Percentiles rank a stretch among this genome's conserved stretches.
Conservation (phyloP, 179 eudicot genomes). For the Patellifolia procumbens region DNA sequence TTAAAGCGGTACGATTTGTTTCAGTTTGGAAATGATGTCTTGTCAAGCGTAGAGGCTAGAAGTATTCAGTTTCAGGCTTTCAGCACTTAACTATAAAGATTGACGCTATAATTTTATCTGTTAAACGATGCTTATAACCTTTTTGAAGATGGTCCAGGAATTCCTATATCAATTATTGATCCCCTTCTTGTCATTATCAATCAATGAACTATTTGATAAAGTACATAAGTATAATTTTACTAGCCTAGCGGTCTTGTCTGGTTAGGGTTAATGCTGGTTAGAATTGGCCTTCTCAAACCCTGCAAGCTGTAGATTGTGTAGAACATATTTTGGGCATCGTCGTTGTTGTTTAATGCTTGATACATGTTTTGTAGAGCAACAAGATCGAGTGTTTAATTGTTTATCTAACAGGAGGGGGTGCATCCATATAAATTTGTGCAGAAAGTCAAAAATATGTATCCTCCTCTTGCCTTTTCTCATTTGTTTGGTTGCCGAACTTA, state of each 20-base stretch:
- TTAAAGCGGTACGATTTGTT: neutral
- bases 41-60: neutral
- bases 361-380: too few relatives aligned
- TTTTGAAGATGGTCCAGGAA: neutral
- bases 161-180: neutral
- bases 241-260: too few relatives aligned
- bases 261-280: too few relatives aligned
- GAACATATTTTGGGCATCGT: too few relatives aligned
- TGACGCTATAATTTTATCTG: neutral
- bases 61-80: neutral
- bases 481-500: constrained; percentile 24
- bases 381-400: neutral
- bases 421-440: neutral
- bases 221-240: too few relatives aligned
- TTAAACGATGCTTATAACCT: neutral
- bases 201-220: neutral
- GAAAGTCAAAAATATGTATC: neutral
- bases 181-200: neutral
- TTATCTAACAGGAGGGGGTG: neutral
- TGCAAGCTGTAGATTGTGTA: too few relatives aligned
- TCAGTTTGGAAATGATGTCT: neutral
- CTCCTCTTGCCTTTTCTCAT: neutral
- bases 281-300: too few relatives aligned
- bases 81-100: neutral
- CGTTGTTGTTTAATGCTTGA: too few relatives aligned